Base-by-base conservation (phyloP, 202 grass and related monocot genomes). In the Schoenoplectus tabernaemontani region DNA sequence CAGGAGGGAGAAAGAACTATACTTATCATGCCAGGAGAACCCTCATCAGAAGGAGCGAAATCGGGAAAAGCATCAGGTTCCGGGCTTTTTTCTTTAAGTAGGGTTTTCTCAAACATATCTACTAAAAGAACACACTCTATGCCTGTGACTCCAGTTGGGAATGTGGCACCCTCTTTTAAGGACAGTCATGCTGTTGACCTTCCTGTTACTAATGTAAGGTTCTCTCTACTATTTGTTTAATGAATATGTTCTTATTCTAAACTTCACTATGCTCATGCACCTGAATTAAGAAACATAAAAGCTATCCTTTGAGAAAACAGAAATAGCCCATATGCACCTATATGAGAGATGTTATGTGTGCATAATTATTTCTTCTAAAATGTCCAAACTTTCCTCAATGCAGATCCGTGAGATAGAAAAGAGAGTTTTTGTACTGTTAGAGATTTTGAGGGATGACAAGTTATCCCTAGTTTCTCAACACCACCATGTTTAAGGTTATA, bases 121-220 rank as follows among this genome's bases (percentile, higher is more conserved):
- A 64, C 83, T 70, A 99, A 99, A 77, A 85, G 71, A 75, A 83
- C 92, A 41, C 75, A 92, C 81, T 99, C 96, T 80, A 90, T 99
- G 82, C 96, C 96, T 28, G 96, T 93, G 20, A 99, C 92, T 6
- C 96, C 96, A 64, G 71, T 89, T 50, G 91, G 82, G 57, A 59
- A 43, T 82, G 41, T 33, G 46, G 77, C 70, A 12, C 64, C 56
- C 26, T 62, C 82, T 83, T 62, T 7, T 23, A 80, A 83, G 39
- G 75, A 81, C 64, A 87, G 43, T 34, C 89, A 87, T 15, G 75
- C 22, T 51, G 80, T 78, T 65, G 85, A 82, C 82, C 32, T 84
- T 42, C 78, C 77, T 73, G 64, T 59, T 65, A 34, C 83, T 50
- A 63, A 70, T 84, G 88, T 90, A 90, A 84, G 84, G 47, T 54